Evolutionary conservation across 139 green algal genomes (phyloP).

Genomic region (Medakamo hakoo): DNA sequence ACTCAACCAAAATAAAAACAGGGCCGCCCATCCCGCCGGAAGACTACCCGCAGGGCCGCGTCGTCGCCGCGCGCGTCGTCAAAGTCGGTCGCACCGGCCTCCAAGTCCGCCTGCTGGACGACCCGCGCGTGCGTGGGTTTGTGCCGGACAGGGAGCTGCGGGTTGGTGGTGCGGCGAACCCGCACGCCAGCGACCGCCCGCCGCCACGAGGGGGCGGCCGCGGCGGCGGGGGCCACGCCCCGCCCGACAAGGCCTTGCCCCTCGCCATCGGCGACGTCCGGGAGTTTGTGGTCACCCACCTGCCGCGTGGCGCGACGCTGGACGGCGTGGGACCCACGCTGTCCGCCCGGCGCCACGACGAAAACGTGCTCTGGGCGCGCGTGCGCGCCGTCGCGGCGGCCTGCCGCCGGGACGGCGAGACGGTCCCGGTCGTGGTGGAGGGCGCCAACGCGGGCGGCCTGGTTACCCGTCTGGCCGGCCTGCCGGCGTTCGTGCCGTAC

Average conservation of each 20-base stretch:
- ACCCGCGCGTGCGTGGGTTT: background rate
- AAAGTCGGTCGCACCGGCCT: background rate
- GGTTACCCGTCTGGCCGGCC: constrained; percentile 11
- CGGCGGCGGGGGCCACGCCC: too few species aligned
- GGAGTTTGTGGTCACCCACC: background rate
- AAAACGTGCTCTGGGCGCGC: constrained; percentile 22
- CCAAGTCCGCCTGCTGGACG: background rate
- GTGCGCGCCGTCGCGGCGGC: background rate
- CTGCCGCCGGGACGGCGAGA: constrained; percentile 21
- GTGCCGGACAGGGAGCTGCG: background rate
- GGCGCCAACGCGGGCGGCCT: constrained; percentile 25
- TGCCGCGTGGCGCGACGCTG: background rate
- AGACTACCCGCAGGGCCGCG: background rate
- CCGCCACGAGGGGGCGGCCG: too few species aligned
- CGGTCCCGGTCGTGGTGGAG: constrained; percentile 8
- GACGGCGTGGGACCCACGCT: constrained; percentile 16
- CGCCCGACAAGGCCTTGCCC: background rate
- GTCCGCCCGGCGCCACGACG: constrained; percentile 19
- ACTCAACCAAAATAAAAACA: too few species aligned
- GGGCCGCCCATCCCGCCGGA: background rate
- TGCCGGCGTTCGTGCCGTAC: constrained; percentile 25
- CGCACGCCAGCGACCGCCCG: too few species aligned
- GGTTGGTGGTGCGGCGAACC: background rate
- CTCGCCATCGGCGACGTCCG: background rate
- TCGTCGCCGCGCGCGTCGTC: background rate